phyloP scores from a whole-genome alignment of 306 rosid species.

The cucumber (Cucumis sativus) region Cucumber_9930_V3 NC_026655.2:22333001-22333500 shows the following conservation, averaged over 20 bases:
- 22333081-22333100: neutral
- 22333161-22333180: no score
- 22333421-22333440: neutral
- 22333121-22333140: neutral
- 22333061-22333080: neutral
- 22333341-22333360: no score
- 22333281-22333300: no score
- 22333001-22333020: constrained; percentile 36
- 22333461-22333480: constrained; percentile 49
- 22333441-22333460: constrained; percentile 23
- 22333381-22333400: no score
- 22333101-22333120: neutral
- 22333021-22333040: neutral
- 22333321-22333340: no score
- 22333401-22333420: neutral
- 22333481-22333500: constrained; percentile 29
- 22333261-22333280: no score
- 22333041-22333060: neutral
- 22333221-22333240: no score
- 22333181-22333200: neutral
- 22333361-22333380: no score
- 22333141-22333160: neutral
- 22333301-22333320: no score
- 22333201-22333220: neutral
- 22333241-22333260: no score